Evolutionary conservation across 2,329 filamentous ascomycete species (phyloP).

Genomic region (Cladobotryum protrusum): DNA sequence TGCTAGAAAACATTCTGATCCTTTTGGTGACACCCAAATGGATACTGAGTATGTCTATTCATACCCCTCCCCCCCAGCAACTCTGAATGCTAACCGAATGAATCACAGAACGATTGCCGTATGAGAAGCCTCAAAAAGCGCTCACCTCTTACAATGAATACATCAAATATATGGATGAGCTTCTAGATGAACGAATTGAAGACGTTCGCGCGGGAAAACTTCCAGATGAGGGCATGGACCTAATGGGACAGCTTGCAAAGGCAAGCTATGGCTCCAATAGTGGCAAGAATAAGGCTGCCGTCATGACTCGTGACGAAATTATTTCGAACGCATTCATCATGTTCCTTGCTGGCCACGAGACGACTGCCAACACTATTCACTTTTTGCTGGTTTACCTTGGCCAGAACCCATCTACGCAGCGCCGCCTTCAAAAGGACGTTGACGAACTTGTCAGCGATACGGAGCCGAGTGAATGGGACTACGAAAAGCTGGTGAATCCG

Average conservation of each 20-base stretch:
- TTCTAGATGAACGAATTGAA: conserved; percentile 55
- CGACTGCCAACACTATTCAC: conserved; percentile 68
- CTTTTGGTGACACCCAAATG: conserved; percentile 55
- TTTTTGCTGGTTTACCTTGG: conserved; percentile 65
- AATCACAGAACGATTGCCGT: conserved; percentile 39
- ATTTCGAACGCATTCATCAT: conserved; percentile 66
- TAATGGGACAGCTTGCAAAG: conserved; percentile 46
- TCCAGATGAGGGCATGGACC: conserved; percentile 43
- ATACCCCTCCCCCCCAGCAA: no score
- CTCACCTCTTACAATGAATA: conserved; percentile 56
- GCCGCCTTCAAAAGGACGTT: conserved; percentile 61
- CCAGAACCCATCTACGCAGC: conserved; percentile 56
- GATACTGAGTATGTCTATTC: conserved; percentile 40
- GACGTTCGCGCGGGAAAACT: conserved; percentile 30
- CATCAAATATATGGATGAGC: conserved; percentile 62
- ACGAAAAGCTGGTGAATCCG: conserved; percentile 58
- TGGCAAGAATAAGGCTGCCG: conserved; percentile 22
- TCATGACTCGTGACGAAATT: conserved; percentile 58
- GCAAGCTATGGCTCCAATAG: conserved; percentile 27
- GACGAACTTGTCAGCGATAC: conserved; percentile 56
- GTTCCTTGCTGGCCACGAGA: conserved; percentile 72
- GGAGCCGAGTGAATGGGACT: conserved; percentile 60
- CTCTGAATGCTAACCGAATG: no score
- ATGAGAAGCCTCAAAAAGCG: conserved; percentile 45
- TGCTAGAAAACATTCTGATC: conserved; percentile 58